A percentile compares a stretch with the other conserved stretches of the same genome.
These are phyloP conservation scores for Kondoa malvinella DNA, from an alignment of 768 basidiomycete genomes.

Conservation along the genomic window DNA sequence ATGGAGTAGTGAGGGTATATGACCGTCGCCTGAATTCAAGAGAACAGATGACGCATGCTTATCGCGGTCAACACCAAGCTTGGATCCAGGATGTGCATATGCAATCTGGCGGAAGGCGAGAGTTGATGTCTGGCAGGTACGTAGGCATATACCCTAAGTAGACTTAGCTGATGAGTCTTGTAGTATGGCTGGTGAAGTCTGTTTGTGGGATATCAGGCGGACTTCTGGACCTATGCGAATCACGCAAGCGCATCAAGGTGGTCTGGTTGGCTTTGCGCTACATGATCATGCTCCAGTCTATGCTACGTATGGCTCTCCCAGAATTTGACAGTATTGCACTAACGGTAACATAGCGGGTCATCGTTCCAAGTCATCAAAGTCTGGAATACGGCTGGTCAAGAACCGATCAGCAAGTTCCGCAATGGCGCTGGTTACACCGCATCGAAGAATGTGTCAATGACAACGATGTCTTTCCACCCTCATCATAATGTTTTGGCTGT, in stretches of 20 bases:
- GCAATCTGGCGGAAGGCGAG: conserved; percentile 50
- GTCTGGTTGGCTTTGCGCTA: conserved; percentile 69
- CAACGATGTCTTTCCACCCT: conserved; percentile 63
- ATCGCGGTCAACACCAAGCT: conserved; percentile 50
- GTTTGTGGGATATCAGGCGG: conserved; percentile 71
- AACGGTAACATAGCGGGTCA: conserved; percentile 43
- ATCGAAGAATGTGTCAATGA: conserved; percentile 25
- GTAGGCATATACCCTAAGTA: conserved; percentile 20
- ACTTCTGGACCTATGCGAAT: conserved; percentile 44
- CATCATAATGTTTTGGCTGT: conserved; percentile 52
- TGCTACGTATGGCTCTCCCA: conserved; percentile 49
- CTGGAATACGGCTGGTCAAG: conserved; percentile 48
- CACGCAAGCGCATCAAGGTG: conserved; percentile 51
- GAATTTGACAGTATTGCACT: background rate
- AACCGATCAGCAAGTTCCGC: conserved; percentile 36
- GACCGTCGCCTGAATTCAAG: conserved; percentile 75
- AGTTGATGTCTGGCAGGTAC: conserved; percentile 74
- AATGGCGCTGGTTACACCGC: conserved; percentile 20
- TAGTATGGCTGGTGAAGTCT: conserved; percentile 76
- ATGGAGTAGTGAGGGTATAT: conserved; percentile 74
- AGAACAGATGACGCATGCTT: conserved; percentile 62
- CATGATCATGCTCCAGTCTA: conserved; percentile 70
- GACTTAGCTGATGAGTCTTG: background rate
- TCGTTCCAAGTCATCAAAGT: conserved; percentile 46
- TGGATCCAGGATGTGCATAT: conserved; percentile 86